A percentile compares a stretch with the other conserved stretches of the same genome.
Conservation (phyloP, 768 basidiomycete species). For the Serendipita sp. region DNA sequence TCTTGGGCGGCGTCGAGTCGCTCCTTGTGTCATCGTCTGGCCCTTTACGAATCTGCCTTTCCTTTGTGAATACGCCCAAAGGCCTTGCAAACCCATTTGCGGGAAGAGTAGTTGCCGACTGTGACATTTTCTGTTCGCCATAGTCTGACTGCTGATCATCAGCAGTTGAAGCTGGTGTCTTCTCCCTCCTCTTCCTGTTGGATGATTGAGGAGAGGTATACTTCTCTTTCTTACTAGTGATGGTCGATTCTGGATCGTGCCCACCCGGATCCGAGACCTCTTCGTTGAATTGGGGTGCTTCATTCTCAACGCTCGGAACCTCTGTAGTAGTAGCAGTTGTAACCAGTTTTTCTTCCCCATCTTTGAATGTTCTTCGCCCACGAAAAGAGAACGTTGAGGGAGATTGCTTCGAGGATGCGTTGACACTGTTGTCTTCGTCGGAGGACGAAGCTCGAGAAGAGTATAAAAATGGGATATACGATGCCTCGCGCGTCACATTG, state of each 20-base stretch:
- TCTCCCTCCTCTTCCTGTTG: too few species aligned
- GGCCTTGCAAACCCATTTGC: too few species aligned
- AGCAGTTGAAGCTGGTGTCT: too few species aligned
- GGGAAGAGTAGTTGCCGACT: too few species aligned
- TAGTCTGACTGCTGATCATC: too few species aligned
- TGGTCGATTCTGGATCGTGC: not conserved
- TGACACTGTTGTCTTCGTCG: not conserved
- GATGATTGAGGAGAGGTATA: too few species aligned
- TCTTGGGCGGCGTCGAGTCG: too few species aligned
- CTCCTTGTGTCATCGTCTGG: too few species aligned
- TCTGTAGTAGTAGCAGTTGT: not conserved
- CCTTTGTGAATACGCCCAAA: too few species aligned
- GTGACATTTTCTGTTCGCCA: too few species aligned
- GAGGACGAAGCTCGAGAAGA: not conserved
- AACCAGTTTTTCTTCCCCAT: not conserved
- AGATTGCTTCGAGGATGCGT: not conserved
- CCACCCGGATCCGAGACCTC: not conserved
- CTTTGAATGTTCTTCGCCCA: not conserved
- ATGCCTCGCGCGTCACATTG: not conserved
- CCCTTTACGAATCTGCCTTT: too few species aligned
- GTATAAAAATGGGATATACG: constrained; percentile 2
- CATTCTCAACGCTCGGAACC: not conserved
- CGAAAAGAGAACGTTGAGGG: not conserved
- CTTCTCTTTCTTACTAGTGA: too few species aligned
- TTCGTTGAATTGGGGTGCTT: not conserved